Evolutionary conservation across 306 rosid genomes (phyloP), one percentile per base, ranked within the genome.

Genomic region (Acacia melanoxylon): DNA sequence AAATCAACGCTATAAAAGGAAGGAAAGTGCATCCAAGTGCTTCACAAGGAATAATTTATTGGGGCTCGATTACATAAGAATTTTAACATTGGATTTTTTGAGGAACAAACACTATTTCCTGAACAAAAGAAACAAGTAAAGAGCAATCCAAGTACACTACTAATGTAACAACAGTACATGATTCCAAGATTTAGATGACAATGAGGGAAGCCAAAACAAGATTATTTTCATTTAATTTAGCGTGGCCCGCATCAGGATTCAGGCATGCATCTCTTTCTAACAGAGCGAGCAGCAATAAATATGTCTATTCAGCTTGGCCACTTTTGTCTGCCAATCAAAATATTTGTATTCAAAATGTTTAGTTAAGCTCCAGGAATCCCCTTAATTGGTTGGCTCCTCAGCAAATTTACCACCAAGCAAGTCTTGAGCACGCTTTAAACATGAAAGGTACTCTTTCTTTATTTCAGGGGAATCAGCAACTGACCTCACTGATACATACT

Each of bases 391-490:
- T 76, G 67, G 75, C 61, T 56, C 74, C 56, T 68, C 81, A 35
- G 82, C 72, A 46, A 70, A 29, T 61, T 46, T 63, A 70, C 67
- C 71, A 8, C 85, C 78, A 31, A 87, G 71, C 81, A 94, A 86
- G 84, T 81, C 87, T 76, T 84, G 79, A 63, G 91, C 89, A 67
- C 76, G 90, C 90, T 89, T 90, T 79, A 91, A 76, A 89, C 98
- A 94, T 72, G 94, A 84, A 59, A 84, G 88, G 78, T 91, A 89
- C 76, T 89, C 95, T 0, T 81, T 91, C 89, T 93, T 91, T n/a
- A 85, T 83, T 73, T 91, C 93, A 49, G 86, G 91, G 54, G 82
- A 37, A 54, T 91, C 91, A 8, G 79, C 79, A 79, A 88, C 74
- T 41, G 88, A 81, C 81, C 72, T 86, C 83, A 86, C 78, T 51